A percentile compares a stretch with the other conserved stretches of the same genome.
phyloP scores from a whole-genome alignment of 192 early-diverging fungal genomes.

The Phlyctochytrium bullatum region DNA sequence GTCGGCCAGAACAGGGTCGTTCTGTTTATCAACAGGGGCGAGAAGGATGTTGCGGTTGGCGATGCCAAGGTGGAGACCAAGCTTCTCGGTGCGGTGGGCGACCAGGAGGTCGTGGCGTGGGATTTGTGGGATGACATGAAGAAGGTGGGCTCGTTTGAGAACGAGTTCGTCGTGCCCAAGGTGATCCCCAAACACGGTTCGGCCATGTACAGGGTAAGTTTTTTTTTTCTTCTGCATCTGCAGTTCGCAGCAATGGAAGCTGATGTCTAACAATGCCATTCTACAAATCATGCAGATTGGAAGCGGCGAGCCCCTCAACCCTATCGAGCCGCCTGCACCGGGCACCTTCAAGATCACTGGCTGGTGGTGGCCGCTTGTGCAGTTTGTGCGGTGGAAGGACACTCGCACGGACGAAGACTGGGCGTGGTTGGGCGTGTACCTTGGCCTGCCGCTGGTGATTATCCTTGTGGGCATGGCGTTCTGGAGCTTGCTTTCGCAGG shows the following conservation, averaged over 20 bases:
- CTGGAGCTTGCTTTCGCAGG: neutral
- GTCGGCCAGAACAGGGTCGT: slow-evolving; percentile 24
- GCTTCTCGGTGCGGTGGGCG: slow-evolving; percentile 1
- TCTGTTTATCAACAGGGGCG: slow-evolving; percentile 26
- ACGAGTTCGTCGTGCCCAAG: neutral
- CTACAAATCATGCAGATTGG: neutral
- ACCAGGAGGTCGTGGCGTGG: slow-evolving; percentile 12
- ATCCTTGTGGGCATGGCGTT: neutral
- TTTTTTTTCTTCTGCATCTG: neutral
- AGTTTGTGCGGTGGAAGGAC: neutral
- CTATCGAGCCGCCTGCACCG: neutral
- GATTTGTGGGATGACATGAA: slow-evolving; percentile 32
- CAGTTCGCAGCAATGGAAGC: too few relatives aligned
- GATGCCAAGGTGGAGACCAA: slow-evolving; percentile 22
- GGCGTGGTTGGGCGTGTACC: neutral
- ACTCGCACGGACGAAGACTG: neutral
- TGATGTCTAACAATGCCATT: too few relatives aligned
- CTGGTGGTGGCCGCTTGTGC: neutral
- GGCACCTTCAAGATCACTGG: neutral
- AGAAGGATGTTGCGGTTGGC: slow-evolving; percentile 1
- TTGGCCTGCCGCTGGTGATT: neutral
- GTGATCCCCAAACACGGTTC: neutral
- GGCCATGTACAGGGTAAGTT: neutral
- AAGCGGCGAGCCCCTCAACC: neutral
- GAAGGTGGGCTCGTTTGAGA: slow-evolving; percentile 23